Percentiles rank a stretch among this genome's conserved stretches.
These are phyloP conservation scores for Calophaca sinica DNA, from an alignment of 306 rosid genomes.

Conservation along the genomic window DNA sequence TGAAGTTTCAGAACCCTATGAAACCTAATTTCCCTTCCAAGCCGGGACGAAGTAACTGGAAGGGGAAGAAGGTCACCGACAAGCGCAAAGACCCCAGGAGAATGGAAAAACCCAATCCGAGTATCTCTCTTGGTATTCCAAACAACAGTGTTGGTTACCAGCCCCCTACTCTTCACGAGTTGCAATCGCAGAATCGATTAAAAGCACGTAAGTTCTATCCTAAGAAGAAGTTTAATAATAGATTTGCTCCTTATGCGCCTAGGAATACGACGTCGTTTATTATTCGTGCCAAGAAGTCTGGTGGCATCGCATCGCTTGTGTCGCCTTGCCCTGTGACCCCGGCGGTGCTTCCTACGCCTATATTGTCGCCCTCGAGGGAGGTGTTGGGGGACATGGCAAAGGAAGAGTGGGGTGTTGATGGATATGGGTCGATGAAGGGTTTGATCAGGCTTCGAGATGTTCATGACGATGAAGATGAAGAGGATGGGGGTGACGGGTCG, in stretches of 20 bases:
- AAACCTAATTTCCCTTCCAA: slow-evolving; percentile 46
- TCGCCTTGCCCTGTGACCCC: slow-evolving; percentile 95
- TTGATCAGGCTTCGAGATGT: slow-evolving; percentile 79
- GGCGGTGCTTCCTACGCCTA: slow-evolving; percentile 87
- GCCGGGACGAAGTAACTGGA: slow-evolving; percentile 77
- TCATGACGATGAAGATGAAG: slow-evolving; percentile 62
- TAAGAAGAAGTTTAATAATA: slow-evolving; percentile 78
- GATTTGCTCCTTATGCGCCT: slow-evolving; percentile 96
- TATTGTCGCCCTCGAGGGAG: slow-evolving; percentile 86
- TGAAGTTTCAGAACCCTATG: slow-evolving; percentile 58
- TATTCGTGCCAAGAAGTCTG: slow-evolving; percentile 86
- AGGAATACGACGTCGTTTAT: slow-evolving; percentile 90
- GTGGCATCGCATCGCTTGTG: slow-evolving; percentile 88
- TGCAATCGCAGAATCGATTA: slow-evolving; percentile 89
- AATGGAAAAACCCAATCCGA: slow-evolving; percentile 54
- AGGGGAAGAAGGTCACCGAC: slow-evolving; percentile 72
- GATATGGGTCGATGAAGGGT: slow-evolving; percentile 97
- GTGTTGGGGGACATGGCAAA: slow-evolving; percentile 88
- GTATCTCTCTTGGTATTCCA: slow-evolving; percentile 26
- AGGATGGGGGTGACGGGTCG: slow-evolving; percentile 69
- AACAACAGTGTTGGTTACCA: slow-evolving; percentile 51
- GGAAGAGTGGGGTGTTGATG: slow-evolving; percentile 98
- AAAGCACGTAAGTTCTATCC: slow-evolving; percentile 87
- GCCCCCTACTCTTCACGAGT: slow-evolving; percentile 80
- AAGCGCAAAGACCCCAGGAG: slow-evolving; percentile 72